These are phyloP conservation scores for Penicillium ochrochloron DNA, from an alignment of 495 filamentous ascomycete genomes.

Conservation along the genomic window DNA sequence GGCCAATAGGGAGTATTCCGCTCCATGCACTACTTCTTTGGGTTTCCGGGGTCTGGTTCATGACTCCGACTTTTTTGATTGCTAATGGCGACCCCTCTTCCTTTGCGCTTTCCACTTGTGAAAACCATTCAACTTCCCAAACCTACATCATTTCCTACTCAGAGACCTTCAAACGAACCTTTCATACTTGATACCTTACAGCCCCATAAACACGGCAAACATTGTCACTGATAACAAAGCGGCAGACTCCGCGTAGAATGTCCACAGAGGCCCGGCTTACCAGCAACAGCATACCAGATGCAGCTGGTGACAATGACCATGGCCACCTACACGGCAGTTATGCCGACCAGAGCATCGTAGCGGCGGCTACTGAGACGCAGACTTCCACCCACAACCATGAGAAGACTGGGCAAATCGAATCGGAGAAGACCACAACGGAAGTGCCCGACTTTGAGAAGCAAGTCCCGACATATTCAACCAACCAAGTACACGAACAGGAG, in stretches of 20 bases:
- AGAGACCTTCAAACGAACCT: background rate
- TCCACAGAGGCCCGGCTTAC: conserved; percentile 23
- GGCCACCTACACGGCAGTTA: conserved; percentile 2
- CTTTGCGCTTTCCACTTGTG: background rate
- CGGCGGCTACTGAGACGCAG: conserved; percentile 15
- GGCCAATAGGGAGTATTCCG: conserved; percentile 27
- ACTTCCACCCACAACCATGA: conserved; percentile 7
- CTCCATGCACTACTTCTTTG: conserved; percentile 10
- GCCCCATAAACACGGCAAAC: background rate
- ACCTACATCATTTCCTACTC: background rate
- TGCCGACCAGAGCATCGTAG: conserved; percentile 8
- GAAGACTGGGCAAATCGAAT: background rate
- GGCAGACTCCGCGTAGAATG: conserved; percentile 27
- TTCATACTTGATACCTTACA: background rate
- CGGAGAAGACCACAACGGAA: conserved; percentile 18
- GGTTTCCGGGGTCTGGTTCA: conserved; percentile 7
- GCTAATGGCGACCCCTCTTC: conserved; percentile 20
- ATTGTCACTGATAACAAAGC: background rate
- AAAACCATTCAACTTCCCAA: conserved; percentile 5
- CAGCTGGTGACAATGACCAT: conserved; percentile 22
- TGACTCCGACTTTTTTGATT: conserved; percentile 26
- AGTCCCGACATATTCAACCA: conserved; percentile 11
- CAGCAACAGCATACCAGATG: conserved; percentile 20
- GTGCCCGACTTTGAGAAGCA: conserved; percentile 27
- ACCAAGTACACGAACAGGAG: conserved; percentile 21